Percentiles rank a stretch among this genome's conserved stretches.
These are phyloP conservation scores for Rhodotorula kratochvilovae DNA, from an alignment of 768 basidiomycete genomes.

Conservation along the genomic window DNA sequence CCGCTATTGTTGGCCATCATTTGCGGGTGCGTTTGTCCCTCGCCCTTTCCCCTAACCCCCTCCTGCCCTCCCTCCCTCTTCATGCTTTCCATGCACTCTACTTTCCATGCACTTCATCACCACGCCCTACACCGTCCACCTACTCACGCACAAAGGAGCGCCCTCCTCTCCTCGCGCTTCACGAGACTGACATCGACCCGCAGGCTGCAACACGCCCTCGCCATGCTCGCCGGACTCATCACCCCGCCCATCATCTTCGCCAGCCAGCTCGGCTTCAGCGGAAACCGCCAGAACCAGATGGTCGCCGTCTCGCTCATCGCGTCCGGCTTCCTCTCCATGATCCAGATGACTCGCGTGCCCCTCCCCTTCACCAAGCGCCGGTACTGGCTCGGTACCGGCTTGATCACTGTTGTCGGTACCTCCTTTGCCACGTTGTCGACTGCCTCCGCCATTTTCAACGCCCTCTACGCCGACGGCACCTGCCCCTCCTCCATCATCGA, in stretches of 20 bases:
- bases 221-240: slow-evolving; percentile 1
- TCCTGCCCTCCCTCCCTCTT: too few species aligned
- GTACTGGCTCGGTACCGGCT: not conserved
- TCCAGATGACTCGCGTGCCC: not conserved
- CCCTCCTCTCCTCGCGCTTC: not conserved
- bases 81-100: too few species aligned
- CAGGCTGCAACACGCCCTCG: slow-evolving; percentile 1
- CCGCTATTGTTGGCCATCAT: not conserved
- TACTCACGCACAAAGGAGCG: too few species aligned
- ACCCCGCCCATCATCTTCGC: slow-evolving; percentile 1
- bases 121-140: too few species aligned
- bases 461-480: not conserved
- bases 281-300: not conserved
- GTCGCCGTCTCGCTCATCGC: slow-evolving; percentile 2
- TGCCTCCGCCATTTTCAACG: not conserved
- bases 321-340: not conserved
- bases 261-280: not conserved
- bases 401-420: not conserved
- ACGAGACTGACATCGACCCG: not conserved
- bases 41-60: too few species aligned
- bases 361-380: not conserved
- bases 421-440: not conserved
- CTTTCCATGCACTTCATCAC: too few species aligned
- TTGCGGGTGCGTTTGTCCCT: not conserved
- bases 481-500: not conserved